Base-by-base conservation (phyloP, 2,329 filamentous ascomycete genomes). In the Monilinia fructigena region DNA sequence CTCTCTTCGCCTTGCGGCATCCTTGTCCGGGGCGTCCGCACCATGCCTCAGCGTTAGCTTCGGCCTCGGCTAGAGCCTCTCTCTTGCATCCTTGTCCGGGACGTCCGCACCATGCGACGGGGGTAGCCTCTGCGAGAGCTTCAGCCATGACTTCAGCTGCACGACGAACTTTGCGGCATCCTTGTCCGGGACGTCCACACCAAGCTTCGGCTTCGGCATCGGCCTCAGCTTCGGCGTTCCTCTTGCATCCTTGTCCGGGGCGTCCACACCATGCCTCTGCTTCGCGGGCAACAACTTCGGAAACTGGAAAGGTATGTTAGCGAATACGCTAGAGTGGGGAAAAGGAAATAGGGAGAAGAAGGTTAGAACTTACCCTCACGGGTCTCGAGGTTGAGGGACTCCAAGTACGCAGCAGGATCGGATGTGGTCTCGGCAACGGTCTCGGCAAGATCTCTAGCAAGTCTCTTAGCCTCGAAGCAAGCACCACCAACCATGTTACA, bases 101-200 rank as follows among this genome's bases (percentile, higher is more conserved):
- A 16, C 58, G 52, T 38, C 66, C 66, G 35, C 71, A 71, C 65
- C 68, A 61, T 63, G 72, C 69, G 10, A 70, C 71, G 26, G 68
- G 66, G 16, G 65, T 74, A 47, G 73, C 68, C 54, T 68, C 69
- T 26, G 69, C 67, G 20, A 75, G 59, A 10, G 73, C 72, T 7
- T 66, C 59, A 20, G 66, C 31, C 66, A 65, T 20, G 67, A 47
- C 35, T 66, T 42, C 40, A 16, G 40, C 40, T 14, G 40, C 12
- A 42, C 40, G 40, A 16, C 40, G 40, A 14, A 42, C 40, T 42
- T 42, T 42, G 40, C 40, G 40, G n/a, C 65, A 66, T 26, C 50
- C 50, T n/a, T 66, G 65, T 4, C 65, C 65, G 31, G 60, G 52
- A 3, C 58, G 63, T 55, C 65, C 65, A 20, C 65, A 67, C 35